Conservation (phyloP, 345 rosid species). For the Citrus medica region DNA sequence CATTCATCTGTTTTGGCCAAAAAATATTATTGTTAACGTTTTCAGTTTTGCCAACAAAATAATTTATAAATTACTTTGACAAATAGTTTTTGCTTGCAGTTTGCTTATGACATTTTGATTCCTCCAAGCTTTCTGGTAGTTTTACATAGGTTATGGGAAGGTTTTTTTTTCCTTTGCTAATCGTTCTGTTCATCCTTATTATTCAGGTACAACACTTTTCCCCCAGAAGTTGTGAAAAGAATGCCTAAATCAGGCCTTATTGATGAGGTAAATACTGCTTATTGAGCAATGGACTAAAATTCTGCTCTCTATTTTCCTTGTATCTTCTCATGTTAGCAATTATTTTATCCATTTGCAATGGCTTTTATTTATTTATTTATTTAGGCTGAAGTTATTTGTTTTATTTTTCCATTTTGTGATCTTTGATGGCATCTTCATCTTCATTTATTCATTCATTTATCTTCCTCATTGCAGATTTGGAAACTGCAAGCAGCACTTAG, state of each 20-base stretch:
- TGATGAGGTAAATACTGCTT: slow-evolving; percentile 54
- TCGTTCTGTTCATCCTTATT: slow-evolving; percentile 12
- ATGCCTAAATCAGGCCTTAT: slow-evolving; percentile 78
- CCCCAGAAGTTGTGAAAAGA: slow-evolving; percentile 77
- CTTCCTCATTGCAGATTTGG: slow-evolving; percentile 48
- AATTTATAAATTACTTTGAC: neutral
- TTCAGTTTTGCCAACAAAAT: neutral
- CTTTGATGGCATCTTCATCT: neutral
- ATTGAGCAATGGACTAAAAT: neutral
- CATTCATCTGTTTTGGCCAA: neutral
- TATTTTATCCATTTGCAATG: neutral
- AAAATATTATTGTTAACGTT: neutral
- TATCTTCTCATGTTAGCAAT: neutral
- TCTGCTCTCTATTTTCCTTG: neutral
- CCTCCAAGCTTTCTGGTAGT: neutral
- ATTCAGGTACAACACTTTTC: slow-evolving; percentile 76
- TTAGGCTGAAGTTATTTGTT: too few species aligned
- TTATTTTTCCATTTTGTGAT: too few species aligned
- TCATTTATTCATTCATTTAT: neutral
- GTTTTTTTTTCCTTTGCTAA: neutral
- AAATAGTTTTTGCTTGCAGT: neutral
- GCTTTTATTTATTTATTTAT: too few species aligned
- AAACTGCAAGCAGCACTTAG: slow-evolving; percentile 65
- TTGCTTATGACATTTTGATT: neutral
- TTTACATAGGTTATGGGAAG: neutral